Evolutionary conservation across 345 rosid species (phyloP).

Genomic region (Iberis pinnata): DNA sequence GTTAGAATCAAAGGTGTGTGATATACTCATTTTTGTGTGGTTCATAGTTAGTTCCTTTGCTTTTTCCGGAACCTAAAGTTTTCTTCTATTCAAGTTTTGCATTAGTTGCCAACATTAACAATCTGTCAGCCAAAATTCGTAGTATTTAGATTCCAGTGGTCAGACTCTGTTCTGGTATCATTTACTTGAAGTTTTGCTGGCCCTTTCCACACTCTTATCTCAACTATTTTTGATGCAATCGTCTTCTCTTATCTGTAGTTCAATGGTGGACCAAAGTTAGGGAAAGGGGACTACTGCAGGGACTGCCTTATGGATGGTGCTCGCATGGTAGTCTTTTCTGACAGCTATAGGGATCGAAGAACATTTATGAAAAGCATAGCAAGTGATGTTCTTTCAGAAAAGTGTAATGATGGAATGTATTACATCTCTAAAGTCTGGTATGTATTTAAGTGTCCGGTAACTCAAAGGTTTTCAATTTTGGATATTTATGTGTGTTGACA

Average conservation of each 20-base stretch:
- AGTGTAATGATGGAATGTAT: slow-evolving; percentile 58
- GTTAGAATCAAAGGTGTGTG: slow-evolving; percentile 62
- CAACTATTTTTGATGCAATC: slow-evolving; percentile 18
- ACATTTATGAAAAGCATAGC: slow-evolving; percentile 67
- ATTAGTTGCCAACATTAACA: slow-evolving; percentile 6
- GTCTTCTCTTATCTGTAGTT: slow-evolving; percentile 38
- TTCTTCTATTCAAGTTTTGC: slow-evolving; percentile 15
- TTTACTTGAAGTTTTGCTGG: slow-evolving; percentile 8
- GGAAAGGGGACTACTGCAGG: slow-evolving; percentile 64
- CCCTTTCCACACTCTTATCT: slow-evolving; percentile 5
- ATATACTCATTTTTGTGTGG: background rate
- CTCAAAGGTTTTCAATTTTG: slow-evolving; percentile 15
- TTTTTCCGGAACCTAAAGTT: slow-evolving; percentile 3
- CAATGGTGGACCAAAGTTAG: slow-evolving; percentile 68
- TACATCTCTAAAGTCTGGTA: slow-evolving; percentile 84
- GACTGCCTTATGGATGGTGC: slow-evolving; percentile 79
- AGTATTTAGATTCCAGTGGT: slow-evolving; percentile 7
- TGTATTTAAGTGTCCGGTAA: slow-evolving; percentile 22
- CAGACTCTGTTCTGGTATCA: slow-evolving; percentile 11
- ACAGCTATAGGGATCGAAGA: slow-evolving; percentile 89
- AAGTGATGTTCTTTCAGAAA: slow-evolving; percentile 51
- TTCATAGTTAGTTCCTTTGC: slow-evolving; percentile 14
- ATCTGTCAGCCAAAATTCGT: slow-evolving; percentile 8
- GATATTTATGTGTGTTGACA: slow-evolving; percentile 6
- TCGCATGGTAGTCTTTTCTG: slow-evolving; percentile 57